These are phyloP conservation scores for Nemania serpens DNA, from an alignment of 2,329 filamentous ascomycete species.

Conservation along the genomic window DNA sequence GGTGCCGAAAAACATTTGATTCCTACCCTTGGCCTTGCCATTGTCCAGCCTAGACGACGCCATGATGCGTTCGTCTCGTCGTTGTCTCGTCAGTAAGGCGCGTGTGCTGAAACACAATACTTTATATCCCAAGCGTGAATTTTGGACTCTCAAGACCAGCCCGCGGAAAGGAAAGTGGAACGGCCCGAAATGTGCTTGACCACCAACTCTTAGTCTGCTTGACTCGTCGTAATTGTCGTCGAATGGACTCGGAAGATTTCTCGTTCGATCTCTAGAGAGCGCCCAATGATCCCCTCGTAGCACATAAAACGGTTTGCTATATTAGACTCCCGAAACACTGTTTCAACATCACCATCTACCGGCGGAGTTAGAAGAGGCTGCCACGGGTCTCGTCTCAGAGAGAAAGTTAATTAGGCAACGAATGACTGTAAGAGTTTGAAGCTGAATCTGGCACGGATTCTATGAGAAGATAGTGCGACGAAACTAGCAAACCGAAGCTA, in stretches of 20 bases:
- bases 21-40: constrained; percentile 30
- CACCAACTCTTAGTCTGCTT: not conserved
- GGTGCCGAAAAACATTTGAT: constrained; percentile 58
- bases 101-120: not conserved
- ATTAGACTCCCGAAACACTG: not conserved
- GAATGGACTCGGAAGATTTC: not conserved
- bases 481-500: too few relatives aligned
- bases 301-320: constrained; percentile 5
- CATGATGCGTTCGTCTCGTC: constrained; percentile 24
- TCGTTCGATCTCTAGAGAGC: not conserved
- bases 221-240: not conserved
- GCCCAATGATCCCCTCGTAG: not conserved
- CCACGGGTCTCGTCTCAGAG: not conserved
- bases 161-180: too few relatives aligned
- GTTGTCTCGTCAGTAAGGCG: too few relatives aligned
- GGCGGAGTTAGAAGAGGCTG: not conserved
- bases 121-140: not conserved
- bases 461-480: not conserved
- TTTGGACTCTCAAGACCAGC: not conserved
- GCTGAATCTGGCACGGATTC: not conserved
- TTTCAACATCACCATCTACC: not conserved
- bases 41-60: constrained; percentile 16
- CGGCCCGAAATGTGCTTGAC: too few relatives aligned
- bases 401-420: not conserved
- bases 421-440: not conserved